phyloP scores from a whole-genome alignment of 2,329 filamentous ascomycete genomes.

The Chrysosporium keratinophilum region DNA sequence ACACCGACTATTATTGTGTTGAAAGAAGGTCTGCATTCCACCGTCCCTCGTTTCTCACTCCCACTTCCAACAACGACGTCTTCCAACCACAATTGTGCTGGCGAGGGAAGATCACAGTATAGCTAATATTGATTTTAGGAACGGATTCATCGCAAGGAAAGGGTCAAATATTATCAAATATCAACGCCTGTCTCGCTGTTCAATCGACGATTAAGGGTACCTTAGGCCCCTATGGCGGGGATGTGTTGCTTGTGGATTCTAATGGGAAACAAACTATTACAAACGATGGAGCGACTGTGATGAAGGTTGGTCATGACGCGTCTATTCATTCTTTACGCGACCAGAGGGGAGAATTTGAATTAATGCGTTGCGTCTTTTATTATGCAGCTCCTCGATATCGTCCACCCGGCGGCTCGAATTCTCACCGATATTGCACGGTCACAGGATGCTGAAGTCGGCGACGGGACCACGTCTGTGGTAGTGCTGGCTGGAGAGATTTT shows the following conservation, averaged over 20 bases:
- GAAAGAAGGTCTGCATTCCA: constrained; percentile 66
- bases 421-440: constrained; percentile 97
- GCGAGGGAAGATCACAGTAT: constrained; percentile 12
- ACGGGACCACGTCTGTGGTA: constrained; percentile 95
- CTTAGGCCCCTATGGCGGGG: constrained; percentile 90
- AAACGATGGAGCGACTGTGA: constrained; percentile 96
- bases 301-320: constrained; percentile 60
- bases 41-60: constrained; percentile 14
- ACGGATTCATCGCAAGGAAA: constrained; percentile 97
- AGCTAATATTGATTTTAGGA: constrained; percentile 44
- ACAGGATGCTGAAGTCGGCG: constrained; percentile 97
- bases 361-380: background rate
- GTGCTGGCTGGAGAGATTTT: constrained; percentile 95
- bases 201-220: constrained; percentile 94
- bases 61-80: background rate
- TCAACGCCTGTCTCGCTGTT: constrained; percentile 93
- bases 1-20: constrained; percentile 97
- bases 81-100: background rate
- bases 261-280: constrained; percentile 97
- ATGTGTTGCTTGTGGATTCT: constrained; percentile 87
- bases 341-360: background rate
- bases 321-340: constrained; percentile 7
- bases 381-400: constrained; percentile 80
- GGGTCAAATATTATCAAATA: constrained; percentile 93
- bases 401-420: constrained; percentile 92